phyloP scores from a whole-genome alignment of 202 grass and related monocot species.

The Setaria italica region DNA sequence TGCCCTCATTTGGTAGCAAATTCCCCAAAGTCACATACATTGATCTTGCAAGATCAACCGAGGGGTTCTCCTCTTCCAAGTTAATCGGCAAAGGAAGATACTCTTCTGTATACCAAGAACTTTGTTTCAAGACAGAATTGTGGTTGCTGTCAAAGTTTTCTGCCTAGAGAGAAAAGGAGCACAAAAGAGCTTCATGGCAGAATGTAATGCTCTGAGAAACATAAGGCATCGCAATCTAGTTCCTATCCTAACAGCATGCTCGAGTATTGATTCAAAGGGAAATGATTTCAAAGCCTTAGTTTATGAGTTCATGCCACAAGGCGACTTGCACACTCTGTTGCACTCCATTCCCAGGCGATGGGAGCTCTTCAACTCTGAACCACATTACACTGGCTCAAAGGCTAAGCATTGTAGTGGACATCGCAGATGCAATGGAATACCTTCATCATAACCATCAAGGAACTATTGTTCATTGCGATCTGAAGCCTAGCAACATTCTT shows the following conservation, averaged over 20 bases:
- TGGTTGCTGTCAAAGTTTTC: conserved; percentile 30
- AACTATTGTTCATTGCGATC: too few species aligned
- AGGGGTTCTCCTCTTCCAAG: not conserved
- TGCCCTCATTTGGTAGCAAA: not conserved
- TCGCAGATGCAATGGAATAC: too few species aligned
- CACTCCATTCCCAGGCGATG: not conserved
- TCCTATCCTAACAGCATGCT: conserved; percentile 8
- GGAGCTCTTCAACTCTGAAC: not conserved
- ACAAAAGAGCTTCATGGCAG: conserved; percentile 13
- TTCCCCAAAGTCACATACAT: not conserved
- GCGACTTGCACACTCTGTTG: conserved; percentile 12
- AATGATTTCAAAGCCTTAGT: conserved; percentile 41
- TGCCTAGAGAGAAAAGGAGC: conserved; percentile 19
- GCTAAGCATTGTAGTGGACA: too few species aligned
- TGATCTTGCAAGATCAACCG: not conserved
- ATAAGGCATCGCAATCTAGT: conserved; percentile 22
- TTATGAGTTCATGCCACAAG: conserved; percentile 30
- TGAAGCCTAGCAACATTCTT: too few species aligned
- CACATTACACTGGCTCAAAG: too few species aligned
- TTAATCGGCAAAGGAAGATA: not conserved
- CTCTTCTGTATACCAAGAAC: not conserved
- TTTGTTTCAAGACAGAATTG: not conserved
- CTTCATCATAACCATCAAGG: too few species aligned
- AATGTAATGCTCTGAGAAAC: conserved; percentile 15
- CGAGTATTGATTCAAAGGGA: not conserved